phyloP scores from a whole-genome alignment of 192 early-diverging fungal species.

The Linnemannia elongata region DNA sequence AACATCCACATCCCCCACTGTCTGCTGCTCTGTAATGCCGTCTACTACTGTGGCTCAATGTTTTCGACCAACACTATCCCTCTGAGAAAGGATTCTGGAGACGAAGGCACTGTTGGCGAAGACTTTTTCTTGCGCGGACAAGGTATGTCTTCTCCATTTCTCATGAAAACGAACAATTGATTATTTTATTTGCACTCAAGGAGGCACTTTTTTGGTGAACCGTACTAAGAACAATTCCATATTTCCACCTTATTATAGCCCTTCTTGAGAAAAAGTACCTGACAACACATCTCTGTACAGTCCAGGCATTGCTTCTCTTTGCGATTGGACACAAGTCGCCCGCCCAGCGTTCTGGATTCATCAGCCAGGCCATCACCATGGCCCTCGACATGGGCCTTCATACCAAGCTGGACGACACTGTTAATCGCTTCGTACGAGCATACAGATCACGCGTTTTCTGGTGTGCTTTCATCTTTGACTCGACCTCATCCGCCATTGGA shows the following conservation, averaged over 20 bases:
- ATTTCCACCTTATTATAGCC: neutral
- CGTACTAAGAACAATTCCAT: neutral
- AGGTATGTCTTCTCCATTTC: conserved; percentile 12
- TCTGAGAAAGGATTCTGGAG: conserved; percentile 36
- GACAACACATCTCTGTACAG: conserved; percentile 49
- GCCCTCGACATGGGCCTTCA: conserved; percentile 53
- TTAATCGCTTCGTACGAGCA: conserved; percentile 25
- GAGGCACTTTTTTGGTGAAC: neutral
- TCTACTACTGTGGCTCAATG: conserved; percentile 40
- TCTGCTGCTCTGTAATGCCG: conserved; percentile 49
- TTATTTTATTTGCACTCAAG: neutral
- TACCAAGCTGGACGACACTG: conserved; percentile 25
- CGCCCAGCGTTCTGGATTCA: conserved; percentile 46
- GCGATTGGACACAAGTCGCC: conserved; percentile 55
- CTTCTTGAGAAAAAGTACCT: conserved; percentile 52
- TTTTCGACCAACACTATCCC: conserved; percentile 24
- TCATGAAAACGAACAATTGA: neutral
- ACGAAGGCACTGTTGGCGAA: conserved; percentile 50
- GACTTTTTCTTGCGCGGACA: conserved; percentile 48
- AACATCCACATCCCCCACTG: conserved; percentile 54
- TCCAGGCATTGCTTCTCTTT: conserved; percentile 47
- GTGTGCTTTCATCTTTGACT: conserved; percentile 52
- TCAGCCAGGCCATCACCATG: conserved; percentile 56
- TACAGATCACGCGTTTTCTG: conserved; percentile 51
- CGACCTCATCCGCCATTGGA: conserved; percentile 45